Percentiles rank a stretch among this genome's conserved stretches.
Evolutionary conservation across 2,329 filamentous ascomycete genomes (phyloP).

Genomic region (Aspergillus quadricinctus): DNA sequence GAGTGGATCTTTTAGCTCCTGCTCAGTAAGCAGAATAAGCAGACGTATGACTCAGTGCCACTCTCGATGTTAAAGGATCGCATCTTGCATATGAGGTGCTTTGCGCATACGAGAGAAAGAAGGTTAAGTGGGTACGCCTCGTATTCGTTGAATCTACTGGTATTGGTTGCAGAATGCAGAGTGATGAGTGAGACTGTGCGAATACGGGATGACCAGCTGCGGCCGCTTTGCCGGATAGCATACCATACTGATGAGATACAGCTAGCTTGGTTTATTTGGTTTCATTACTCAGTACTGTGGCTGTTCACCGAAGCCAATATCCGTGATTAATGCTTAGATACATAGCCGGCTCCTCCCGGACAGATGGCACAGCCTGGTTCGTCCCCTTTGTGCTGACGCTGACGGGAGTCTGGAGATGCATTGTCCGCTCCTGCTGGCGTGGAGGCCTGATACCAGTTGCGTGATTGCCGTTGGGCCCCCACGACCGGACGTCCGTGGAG

Average conservation of each 20-base stretch:
- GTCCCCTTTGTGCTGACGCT: slow-evolving; percentile 2
- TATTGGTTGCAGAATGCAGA: not conserved
- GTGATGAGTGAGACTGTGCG: not conserved
- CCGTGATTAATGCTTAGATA: slow-evolving; percentile 23
- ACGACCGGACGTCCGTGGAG: not conserved
- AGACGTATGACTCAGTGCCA: too few species aligned
- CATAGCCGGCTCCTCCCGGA: slow-evolving; percentile 25
- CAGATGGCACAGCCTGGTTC: slow-evolving; percentile 18
- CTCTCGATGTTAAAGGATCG: not conserved
- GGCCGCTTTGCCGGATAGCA: too few species aligned
- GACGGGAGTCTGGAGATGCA: not conserved
- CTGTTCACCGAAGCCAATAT: slow-evolving; percentile 23
- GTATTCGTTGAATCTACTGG: not conserved
- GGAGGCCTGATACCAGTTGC: not conserved
- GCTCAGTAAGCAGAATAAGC: too few species aligned
- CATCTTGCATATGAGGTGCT: not conserved
- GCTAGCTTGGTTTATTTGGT: not conserved
- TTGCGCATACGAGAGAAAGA: not conserved
- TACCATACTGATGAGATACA: too few species aligned
- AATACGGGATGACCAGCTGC: not conserved
- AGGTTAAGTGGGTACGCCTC: not conserved
- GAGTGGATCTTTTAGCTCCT: too few species aligned
- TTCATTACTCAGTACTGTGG: not conserved
- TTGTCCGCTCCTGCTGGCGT: slow-evolving; percentile 8
- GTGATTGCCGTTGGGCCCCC: not conserved